A percentile compares a stretch with the other conserved stretches of the same genome.
These are phyloP conservation scores for Acanthamoeba comandoni DNA, from an alignment of 208 protist species.

Conservation along the genomic window DNA sequence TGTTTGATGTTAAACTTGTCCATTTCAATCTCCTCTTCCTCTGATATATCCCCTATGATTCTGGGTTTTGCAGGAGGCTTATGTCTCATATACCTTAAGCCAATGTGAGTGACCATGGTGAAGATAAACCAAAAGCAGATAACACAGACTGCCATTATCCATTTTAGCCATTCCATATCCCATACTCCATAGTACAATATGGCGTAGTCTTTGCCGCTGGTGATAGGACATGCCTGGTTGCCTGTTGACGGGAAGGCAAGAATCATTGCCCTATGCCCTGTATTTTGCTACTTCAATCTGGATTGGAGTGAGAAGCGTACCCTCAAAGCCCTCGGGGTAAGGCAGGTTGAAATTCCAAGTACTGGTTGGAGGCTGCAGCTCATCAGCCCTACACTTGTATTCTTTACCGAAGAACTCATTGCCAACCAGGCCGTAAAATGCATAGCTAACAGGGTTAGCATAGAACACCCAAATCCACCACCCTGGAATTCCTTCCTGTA, in stretches of 20 bases:
- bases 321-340: conserved; percentile 18
- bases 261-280: too few relatives aligned
- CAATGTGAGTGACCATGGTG: neutral
- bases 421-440: conserved; percentile 6
- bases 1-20: conserved; percentile 53
- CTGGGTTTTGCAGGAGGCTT: conserved; percentile 3
- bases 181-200: conserved; percentile 6
- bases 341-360: conserved; percentile 35
- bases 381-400: neutral
- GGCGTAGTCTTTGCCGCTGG: conserved; percentile 10
- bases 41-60: neutral
- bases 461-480: conserved; percentile 70
- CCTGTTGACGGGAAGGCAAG: neutral
- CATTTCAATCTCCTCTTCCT: conserved; percentile 58
- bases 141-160: conserved; percentile 24
- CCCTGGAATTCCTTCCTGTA: conserved; percentile 9
- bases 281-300: too few relatives aligned
- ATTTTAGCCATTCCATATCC: conserved; percentile 36
- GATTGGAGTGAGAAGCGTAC: neutral
- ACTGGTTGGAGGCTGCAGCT: conserved; percentile 2
- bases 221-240: conserved; percentile 54
- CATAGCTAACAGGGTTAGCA: conserved; percentile 35
- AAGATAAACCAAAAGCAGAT: conserved; percentile 51
- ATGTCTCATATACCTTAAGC: conserved; percentile 8
- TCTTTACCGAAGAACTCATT: conserved; percentile 63